phyloP scores from a whole-genome alignment of 1,284 basidiomycete genomes.

The Naganishia sp. region DNA sequence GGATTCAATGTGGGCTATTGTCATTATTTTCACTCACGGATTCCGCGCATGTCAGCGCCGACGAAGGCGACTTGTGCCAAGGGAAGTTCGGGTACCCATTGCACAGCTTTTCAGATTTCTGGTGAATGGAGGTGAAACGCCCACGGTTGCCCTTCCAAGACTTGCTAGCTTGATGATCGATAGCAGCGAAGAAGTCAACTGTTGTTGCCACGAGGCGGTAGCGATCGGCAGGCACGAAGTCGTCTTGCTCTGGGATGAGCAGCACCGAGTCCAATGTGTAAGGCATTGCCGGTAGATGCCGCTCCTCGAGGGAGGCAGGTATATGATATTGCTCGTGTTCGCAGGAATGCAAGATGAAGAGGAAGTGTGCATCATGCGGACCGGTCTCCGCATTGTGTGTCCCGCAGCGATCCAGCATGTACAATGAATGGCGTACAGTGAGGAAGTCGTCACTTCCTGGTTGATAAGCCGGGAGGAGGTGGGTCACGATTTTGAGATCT shows the following conservation, averaged over 20 bases:
- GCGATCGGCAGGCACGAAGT: background rate
- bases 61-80: background rate
- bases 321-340: no score
- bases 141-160: background rate
- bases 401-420: background rate
- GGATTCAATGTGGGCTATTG: background rate
- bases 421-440: slow-evolving; percentile 3
- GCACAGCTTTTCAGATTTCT: background rate
- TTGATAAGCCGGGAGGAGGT: slow-evolving; percentile 6
- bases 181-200: slow-evolving; percentile 2
- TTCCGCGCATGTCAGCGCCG: slow-evolving; percentile 4
- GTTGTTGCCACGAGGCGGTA: slow-evolving; percentile 1
- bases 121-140: background rate
- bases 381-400: no score
- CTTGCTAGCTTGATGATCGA: slow-evolving; percentile 1
- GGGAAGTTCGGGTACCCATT: background rate
- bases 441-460: slow-evolving; percentile 1
- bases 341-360: slow-evolving; percentile 10
- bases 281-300: background rate
- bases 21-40: background rate
- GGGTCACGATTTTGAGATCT: slow-evolving; percentile 10
- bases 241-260: background rate
- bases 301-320: no score
- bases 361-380: background rate
- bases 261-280: background rate